Base-by-base conservation (phyloP, 805 yeast genomes). In the Candida gorgasii region DNA sequence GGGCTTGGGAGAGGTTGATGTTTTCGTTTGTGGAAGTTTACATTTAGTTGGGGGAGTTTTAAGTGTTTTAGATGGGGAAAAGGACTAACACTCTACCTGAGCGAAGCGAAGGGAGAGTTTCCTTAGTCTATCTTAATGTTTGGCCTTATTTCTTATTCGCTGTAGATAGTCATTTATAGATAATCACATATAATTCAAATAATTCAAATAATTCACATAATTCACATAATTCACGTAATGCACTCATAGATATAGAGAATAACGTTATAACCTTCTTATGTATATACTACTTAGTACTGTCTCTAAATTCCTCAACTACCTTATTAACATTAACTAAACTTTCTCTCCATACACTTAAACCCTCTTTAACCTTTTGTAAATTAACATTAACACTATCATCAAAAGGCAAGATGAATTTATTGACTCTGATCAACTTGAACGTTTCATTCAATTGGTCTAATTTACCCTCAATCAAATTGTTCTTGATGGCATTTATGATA, bases 1-100 rank as follows among this genome's bases (percentile, higher is more conserved):
- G 11, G 45, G 36, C 8, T 22, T 51, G n/a, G 8, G 14, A 2
- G 33, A 47, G 9, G 36, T 44, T 5, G 89, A 89, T 49, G 95
- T 89, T 1, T 85, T 89, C 65, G 97, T 89, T 0, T 86, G 95
- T 45, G 99, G 99, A 1, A 89, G 97, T 4, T 70, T 93, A 50
- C 97, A 92, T 60, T 69, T 95, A 44, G 96, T 93, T 8, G 99
- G 99, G 13, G 99, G 98, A 0, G 77, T 93, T 44, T 65, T 93
- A 28, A 89, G 89, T 2, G 97, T 90, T 5, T 65, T 89, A 32
- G 97, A 92, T 42, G 62, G 62, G 18, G 62, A 63, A 36, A 62
- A 47, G 42, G 63, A 61, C 38, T 62, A 53, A 13, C 38, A 44
- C 33, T 35, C 16, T 22, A 28, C 27, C n/a, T n/a, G n/a, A n/a